Conservation (phyloP, 2,329 filamentous ascomycete genomes). For the Pseudocercospora vitis region DNA sequence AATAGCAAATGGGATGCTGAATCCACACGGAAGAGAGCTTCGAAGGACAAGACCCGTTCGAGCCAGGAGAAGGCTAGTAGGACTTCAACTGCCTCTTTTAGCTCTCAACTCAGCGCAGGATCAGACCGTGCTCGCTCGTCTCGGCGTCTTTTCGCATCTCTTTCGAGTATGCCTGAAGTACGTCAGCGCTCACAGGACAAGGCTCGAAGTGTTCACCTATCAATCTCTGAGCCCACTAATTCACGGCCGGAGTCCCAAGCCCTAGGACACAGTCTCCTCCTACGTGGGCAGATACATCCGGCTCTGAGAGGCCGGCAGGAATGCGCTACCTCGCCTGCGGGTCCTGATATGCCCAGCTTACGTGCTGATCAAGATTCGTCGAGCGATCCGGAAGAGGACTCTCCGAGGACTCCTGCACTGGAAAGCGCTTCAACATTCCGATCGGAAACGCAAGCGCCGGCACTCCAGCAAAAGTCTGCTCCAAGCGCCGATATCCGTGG, state of each 20-base stretch:
- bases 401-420: slow-evolving; percentile 10
- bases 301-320: slow-evolving; percentile 1
- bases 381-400: slow-evolving; percentile 8
- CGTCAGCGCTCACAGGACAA: background rate
- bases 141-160: slow-evolving; percentile 1
- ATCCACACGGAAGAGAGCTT: slow-evolving; percentile 37
- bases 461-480: background rate
- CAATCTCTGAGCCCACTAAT: background rate
- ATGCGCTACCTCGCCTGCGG: slow-evolving; percentile 4
- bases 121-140: slow-evolving; percentile 1
- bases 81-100: background rate
- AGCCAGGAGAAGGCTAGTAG: slow-evolving; percentile 11
- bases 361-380: slow-evolving; percentile 12
- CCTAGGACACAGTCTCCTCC: background rate
- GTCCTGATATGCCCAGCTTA: background rate
- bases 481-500: background rate
- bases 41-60: slow-evolving; percentile 3
- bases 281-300: background rate
- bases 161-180: background rate
- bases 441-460: background rate
- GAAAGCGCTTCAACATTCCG: background rate
- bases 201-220: background rate
- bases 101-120: background rate
- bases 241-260: background rate
- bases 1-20: slow-evolving; percentile 57